phyloP scores from a whole-genome alignment of 192 early-diverging fungal species.

The Backusella luteola region DNA sequence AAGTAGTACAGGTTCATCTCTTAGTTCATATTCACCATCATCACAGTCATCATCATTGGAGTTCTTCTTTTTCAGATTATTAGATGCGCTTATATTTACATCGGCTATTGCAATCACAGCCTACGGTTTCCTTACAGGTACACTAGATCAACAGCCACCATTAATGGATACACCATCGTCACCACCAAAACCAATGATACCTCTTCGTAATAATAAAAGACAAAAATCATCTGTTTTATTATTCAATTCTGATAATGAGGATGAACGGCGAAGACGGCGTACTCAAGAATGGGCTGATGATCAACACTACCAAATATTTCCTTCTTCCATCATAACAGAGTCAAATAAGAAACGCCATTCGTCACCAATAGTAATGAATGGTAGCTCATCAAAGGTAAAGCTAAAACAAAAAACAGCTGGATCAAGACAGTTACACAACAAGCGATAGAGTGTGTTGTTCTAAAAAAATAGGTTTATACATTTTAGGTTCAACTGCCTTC shows the following conservation, averaged over 20 bases:
- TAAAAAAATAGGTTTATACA: not conserved
- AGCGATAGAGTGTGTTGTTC: not conserved
- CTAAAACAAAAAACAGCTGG: not conserved
- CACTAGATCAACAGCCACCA: conserved; percentile 9
- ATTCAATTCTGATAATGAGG: not conserved
- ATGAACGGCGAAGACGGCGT: not conserved
- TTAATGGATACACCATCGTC: not conserved
- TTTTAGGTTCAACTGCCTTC: conserved; percentile 18
- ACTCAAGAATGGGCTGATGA: conserved; percentile 21
- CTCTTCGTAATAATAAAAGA: not conserved
- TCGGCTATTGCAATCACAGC: conserved; percentile 24
- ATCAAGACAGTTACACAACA: not conserved
- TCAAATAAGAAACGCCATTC: not conserved
- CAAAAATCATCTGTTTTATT: not conserved
- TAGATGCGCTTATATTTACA: conserved; percentile 19
- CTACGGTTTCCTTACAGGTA: conserved; percentile 13
- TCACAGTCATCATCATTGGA: not conserved
- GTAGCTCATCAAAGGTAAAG: not conserved
- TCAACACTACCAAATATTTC: not conserved
- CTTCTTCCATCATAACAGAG: not conserved
- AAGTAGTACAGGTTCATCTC: not conserved
- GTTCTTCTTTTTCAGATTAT: not conserved
- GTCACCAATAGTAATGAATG: not conserved
- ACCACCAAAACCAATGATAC: not conserved
- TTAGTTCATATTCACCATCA: conserved; percentile 4